Base-by-base conservation (phyloP, 2,329 filamentous ascomycete genomes). In the Diaporthe australafricana region DNA sequence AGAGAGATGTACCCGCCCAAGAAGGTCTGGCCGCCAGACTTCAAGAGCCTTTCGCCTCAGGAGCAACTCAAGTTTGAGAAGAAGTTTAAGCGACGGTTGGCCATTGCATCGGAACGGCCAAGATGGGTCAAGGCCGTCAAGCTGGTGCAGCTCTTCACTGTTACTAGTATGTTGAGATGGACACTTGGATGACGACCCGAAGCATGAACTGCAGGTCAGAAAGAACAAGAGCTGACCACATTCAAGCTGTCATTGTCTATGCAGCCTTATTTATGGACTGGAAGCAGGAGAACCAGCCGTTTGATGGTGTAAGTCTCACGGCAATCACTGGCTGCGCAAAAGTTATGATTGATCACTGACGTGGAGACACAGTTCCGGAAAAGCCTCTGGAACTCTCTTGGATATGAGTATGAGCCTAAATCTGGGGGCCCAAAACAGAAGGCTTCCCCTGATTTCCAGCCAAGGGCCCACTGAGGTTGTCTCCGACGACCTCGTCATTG, bases 21-120 rank as follows among this genome's bases (percentile, higher is more conserved):
- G 82, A 93, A 92, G 79, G 84, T 89, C 75, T 96, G 93, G 93
- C 93, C 93, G 71, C 93, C 93, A 16, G 91, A 95, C 81, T 93
- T 96, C 81, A 83, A 86, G 74, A 88, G 89, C 78, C 87, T 96
- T 72, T 90, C 90, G 47, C 83, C 86, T 57, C 92, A 93, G 80
- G 90, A 95, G 78, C 91, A 95, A 81, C 92, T 95, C 79, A 88
- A 90, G 53, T 91, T 94, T 76, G 93, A 96, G 84, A 91, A 93
- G 80, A 91, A 92, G 79, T 95, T 92, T 83, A 93, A 94, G 82
- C 87, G 93, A 67, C 87, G 93, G 68, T 82, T 92, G 32, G 86
- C 87, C 71, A 81, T 93, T 75, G 89, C 90, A 76, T 88, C 87
- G 78, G 86, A 87, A 50, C 84, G 90, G 27, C 92, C 92, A 11